phyloP scores from a whole-genome alignment of 441 rosid species.

The Lepidium campestre region DNA sequence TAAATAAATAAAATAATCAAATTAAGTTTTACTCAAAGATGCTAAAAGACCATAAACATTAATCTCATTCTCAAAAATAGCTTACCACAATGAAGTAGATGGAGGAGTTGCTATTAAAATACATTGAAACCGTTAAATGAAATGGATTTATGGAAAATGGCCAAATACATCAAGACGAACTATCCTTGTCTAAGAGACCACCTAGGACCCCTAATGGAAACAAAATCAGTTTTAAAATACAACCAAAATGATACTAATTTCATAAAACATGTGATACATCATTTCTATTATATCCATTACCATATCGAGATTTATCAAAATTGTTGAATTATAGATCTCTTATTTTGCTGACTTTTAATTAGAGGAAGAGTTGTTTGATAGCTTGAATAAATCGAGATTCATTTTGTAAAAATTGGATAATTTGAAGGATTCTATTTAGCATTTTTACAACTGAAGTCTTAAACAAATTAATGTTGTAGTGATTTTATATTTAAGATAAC shows the following conservation, averaged over 20 bases:
- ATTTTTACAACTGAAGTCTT: conserved; percentile 3
- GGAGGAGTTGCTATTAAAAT: background rate
- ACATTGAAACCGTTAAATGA: background rate
- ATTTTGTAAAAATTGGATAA: background rate
- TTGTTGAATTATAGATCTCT: too few relatives aligned
- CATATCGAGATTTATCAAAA: too few relatives aligned
- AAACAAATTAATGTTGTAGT: background rate
- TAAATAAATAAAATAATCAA: too few relatives aligned
- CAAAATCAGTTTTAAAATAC: background rate
- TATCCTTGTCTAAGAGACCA: background rate
- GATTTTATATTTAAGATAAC: background rate
- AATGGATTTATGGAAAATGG: background rate
- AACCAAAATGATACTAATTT: background rate
- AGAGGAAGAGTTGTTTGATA: background rate
- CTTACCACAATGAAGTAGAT: background rate
- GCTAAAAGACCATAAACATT: background rate
- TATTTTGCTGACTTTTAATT: background rate
- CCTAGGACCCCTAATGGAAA: background rate
- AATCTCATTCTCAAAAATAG: background rate
- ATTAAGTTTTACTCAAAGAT: too few relatives aligned
- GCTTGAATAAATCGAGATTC: background rate
- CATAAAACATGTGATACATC: background rate
- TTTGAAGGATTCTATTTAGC: background rate
- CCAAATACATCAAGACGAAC: background rate
- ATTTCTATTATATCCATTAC: too few relatives aligned